Evolutionary conservation across 2,329 filamentous ascomycete genomes (phyloP).

Genomic region (Aureobasidium leucospermi): DNA sequence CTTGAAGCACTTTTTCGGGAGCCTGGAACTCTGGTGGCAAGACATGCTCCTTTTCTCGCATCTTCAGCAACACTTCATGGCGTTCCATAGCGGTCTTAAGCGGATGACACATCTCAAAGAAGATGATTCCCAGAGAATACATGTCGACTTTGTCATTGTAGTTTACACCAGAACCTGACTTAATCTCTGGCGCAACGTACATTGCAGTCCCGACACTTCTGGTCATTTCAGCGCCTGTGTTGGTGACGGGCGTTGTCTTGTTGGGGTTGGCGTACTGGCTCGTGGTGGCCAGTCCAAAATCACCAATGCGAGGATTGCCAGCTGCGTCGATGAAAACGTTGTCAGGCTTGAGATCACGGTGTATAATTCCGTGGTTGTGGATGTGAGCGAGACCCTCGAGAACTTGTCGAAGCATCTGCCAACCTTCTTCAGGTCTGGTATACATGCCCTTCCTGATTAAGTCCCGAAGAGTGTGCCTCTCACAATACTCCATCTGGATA

Average conservation of each 20-base stretch:
- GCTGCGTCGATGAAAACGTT: constrained; percentile 93
- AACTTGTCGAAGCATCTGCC: constrained; percentile 86
- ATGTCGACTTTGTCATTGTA: constrained; percentile 97
- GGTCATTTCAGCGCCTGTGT: constrained; percentile 55
- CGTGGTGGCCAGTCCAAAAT: constrained; percentile 90
- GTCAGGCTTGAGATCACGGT: constrained; percentile 92
- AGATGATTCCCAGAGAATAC: constrained; percentile 95
- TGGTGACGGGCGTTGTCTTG: constrained; percentile 34
- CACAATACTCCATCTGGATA: constrained; percentile 98
- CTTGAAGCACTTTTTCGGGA: constrained; percentile 61
- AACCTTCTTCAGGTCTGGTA: constrained; percentile 69
- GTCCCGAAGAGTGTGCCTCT: constrained; percentile 85
- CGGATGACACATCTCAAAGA: constrained; percentile 88
- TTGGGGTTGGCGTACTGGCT: constrained; percentile 63
- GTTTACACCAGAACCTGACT: constrained; percentile 57
- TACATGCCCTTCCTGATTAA: constrained; percentile 70
- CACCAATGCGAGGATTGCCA: constrained; percentile 90
- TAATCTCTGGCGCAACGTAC: constrained; percentile 89
- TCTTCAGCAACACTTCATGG: constrained; percentile 56
- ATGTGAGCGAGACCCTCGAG: constrained; percentile 86
- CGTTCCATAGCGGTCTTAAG: constrained; percentile 58
- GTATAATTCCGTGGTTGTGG: constrained; percentile 83
- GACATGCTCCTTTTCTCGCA: constrained; percentile 59
- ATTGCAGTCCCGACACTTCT: constrained; percentile 68
- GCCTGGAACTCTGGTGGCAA: constrained; percentile 68